Percentiles rank a stretch among this genome's conserved stretches.
These are phyloP conservation scores for Heimioporus sp. DNA, from an alignment of 768 basidiomycete species.

Conservation along the genomic window DNA sequence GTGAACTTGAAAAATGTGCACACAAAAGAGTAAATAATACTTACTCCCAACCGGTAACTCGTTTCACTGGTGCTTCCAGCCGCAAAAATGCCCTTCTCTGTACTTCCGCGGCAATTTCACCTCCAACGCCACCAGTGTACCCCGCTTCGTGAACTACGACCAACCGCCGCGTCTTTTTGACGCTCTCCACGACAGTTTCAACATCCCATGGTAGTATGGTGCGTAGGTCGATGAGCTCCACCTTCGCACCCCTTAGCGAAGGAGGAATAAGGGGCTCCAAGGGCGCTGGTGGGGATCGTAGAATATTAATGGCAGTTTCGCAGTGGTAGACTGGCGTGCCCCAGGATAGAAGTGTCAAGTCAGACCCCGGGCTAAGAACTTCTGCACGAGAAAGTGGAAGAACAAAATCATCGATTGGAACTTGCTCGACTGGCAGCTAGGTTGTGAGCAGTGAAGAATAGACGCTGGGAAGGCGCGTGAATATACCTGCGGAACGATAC, in stretches of 20 bases:
- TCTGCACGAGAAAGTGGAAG: conserved; percentile 86
- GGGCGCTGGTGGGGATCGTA: conserved; percentile 61
- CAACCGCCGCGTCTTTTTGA: conserved; percentile 78
- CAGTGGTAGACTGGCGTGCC: conserved; percentile 93
- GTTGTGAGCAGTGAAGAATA: conserved; percentile 2
- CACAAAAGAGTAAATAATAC: conserved; percentile 33
- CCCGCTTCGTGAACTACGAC: conserved; percentile 94
- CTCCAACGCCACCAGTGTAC: conserved; percentile 82
- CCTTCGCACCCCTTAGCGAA: conserved; percentile 61
- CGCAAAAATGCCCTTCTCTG: conserved; percentile 88
- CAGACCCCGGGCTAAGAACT: conserved; percentile 66
- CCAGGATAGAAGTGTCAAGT: conserved; percentile 89
- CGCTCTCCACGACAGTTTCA: conserved; percentile 76
- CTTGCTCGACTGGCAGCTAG: conserved; percentile 70
- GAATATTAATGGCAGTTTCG: conserved; percentile 76
- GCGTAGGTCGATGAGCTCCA: conserved; percentile 89
- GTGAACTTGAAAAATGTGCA: conserved; percentile 1
- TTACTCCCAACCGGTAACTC: conserved; percentile 94
- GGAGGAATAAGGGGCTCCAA: conserved; percentile 65
- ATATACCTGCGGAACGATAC: conserved; percentile 80
- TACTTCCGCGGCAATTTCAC: conserved; percentile 88
- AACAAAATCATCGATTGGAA: conserved; percentile 82
- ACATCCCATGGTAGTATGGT: conserved; percentile 91
- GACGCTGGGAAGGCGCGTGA: neutral
- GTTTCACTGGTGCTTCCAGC: conserved; percentile 81